phyloP scores from a whole-genome alignment of 352 stramenopile genomes.

The Globisporangium abappressorium region DNA sequence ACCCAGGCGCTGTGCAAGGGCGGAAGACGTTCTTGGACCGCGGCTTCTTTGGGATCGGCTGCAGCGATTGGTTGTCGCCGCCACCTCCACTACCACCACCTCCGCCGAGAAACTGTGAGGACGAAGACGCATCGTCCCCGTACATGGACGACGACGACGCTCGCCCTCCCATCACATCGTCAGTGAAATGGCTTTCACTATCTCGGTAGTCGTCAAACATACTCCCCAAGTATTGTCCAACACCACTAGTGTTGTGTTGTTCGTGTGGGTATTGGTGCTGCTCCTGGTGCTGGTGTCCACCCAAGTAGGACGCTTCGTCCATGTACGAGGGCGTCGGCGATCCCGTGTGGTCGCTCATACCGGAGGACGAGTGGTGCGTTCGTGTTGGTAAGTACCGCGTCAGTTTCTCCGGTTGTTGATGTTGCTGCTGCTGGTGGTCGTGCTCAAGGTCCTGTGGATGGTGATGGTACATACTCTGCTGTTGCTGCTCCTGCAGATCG shows the following conservation, averaged over 20 bases:
- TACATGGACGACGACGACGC: constrained; percentile 3
- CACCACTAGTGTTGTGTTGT: constrained; percentile 1
- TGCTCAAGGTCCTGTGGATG: not conserved
- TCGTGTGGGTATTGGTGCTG: not conserved
- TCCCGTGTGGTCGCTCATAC: constrained; percentile 9
- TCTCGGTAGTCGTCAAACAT: constrained; percentile 13
- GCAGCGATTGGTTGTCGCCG: constrained; percentile 21
- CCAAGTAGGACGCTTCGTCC: constrained; percentile 15
- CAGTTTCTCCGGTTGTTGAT: constrained; percentile 24
- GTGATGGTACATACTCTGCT: not conserved
- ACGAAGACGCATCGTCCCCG: not conserved
- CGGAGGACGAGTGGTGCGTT: not conserved
- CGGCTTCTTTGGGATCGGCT: constrained; percentile 51
- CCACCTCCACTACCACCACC: not conserved
- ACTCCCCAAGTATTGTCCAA: not conserved
- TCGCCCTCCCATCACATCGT: not conserved
- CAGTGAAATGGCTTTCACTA: not conserved
- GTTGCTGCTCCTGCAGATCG: constrained; percentile 6
- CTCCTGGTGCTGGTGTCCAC: constrained; percentile 1
- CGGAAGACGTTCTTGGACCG: constrained; percentile 75
- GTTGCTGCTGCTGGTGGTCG: not conserved
- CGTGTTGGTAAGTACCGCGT: constrained; percentile 31
- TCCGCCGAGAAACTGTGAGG: not conserved
- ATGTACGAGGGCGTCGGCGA: constrained; percentile 21
- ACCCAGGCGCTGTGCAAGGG: constrained; percentile 53